Evolutionary conservation across 345 rosid genomes (phyloP).

Genomic region (Eucalyptus sp.): DNA sequence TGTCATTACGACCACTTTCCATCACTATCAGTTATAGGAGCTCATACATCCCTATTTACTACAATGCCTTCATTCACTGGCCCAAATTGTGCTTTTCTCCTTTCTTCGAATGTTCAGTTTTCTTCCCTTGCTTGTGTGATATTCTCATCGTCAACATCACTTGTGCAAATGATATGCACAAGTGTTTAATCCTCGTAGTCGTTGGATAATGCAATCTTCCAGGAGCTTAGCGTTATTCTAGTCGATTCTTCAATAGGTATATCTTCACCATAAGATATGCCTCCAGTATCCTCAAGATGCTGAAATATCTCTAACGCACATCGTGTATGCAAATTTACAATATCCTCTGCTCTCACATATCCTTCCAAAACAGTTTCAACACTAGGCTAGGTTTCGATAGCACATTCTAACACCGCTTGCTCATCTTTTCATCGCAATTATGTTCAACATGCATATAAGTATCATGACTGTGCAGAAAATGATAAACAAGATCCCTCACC

Average conservation of each 20-base stretch:
- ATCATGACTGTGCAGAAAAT: not conserved
- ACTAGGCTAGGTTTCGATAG: no score
- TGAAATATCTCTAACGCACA: no score
- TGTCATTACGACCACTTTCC: not conserved
- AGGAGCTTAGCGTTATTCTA: not conserved
- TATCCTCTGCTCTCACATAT: not conserved
- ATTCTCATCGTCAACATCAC: not conserved
- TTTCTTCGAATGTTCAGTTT: not conserved
- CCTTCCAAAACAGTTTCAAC: no score
- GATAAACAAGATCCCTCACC: not conserved
- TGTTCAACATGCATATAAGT: no score
- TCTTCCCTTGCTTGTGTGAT: not conserved
- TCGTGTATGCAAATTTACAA: no score
- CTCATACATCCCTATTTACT: not conserved
- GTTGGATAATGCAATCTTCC: rapidly evolving
- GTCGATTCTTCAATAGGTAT: rapidly evolving
- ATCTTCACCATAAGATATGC: not conserved
- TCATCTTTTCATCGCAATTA: not conserved
- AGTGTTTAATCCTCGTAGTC: not conserved
- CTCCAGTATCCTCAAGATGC: no score
- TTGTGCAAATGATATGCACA: not conserved
- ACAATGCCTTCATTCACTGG: rapidly evolving
- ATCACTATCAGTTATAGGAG: rapidly evolving
- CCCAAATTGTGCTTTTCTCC: not conserved
- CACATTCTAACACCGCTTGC: not conserved